phyloP scores from a whole-genome alignment of 495 filamentous ascomycete genomes.

The Elaphomyces granulatus region DNA sequence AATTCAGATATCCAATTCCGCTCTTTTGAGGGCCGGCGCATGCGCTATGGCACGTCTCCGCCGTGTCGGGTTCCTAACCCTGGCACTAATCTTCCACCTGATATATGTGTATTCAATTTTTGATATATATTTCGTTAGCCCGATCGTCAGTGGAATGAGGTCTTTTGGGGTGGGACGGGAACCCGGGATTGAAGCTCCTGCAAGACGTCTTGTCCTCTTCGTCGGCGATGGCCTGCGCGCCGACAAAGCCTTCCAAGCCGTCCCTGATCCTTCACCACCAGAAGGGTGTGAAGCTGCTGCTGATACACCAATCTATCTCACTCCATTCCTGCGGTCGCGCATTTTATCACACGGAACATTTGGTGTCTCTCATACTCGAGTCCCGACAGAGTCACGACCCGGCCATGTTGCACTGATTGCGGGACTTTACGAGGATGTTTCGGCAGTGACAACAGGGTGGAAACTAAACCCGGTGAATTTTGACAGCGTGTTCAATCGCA shows the following conservation, averaged over 20 bases:
- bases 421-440: constrained; percentile 96
- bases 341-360: constrained; percentile 90
- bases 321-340: constrained; percentile 86
- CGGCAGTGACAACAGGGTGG: constrained; percentile 94
- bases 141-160: constrained; percentile 91
- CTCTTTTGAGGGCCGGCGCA: constrained; percentile 10
- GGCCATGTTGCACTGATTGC: constrained; percentile 98
- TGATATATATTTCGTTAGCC: constrained; percentile 98
- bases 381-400: constrained; percentile 93
- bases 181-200: constrained; percentile 51
- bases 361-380: constrained; percentile 93
- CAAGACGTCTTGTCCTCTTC: constrained; percentile 81
- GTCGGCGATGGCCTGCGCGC: constrained; percentile 97
- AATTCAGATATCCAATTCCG: constrained; percentile 11
- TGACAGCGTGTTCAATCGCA: constrained; percentile 96
- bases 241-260: constrained; percentile 94
- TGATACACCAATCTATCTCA: constrained; percentile 51
- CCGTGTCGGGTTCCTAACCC: constrained; percentile 76
- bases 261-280: constrained; percentile 74
- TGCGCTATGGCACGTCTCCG: constrained; percentile 59
- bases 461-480: constrained; percentile 98
- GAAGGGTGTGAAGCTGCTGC: constrained; percentile 36
- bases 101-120: constrained; percentile 96
- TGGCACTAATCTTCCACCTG: constrained; percentile 87
- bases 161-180: constrained; percentile 56